These are phyloP conservation scores for Chaetomium fimeti DNA, from an alignment of 495 filamentous ascomycete genomes.

Conservation along the genomic window DNA sequence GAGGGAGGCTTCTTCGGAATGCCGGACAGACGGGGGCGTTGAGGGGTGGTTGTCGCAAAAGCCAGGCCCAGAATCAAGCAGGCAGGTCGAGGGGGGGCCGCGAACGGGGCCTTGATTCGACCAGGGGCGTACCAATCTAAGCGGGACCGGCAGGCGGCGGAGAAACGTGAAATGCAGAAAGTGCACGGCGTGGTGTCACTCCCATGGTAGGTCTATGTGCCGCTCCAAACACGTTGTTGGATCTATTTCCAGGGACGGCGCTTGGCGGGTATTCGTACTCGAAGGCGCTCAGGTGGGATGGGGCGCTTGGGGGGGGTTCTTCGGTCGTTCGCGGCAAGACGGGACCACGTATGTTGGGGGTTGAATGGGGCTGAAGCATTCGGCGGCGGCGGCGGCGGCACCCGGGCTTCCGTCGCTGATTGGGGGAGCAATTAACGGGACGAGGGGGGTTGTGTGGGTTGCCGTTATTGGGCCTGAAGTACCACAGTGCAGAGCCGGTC, in stretches of 20 bases:
- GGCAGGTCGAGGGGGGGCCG: background rate
- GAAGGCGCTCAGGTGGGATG: constrained; percentile 10
- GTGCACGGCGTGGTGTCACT: constrained; percentile 15
- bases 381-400: constrained; percentile 23
- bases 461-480: constrained; percentile 32
- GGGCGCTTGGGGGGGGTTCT: constrained; percentile 12
- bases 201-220: constrained; percentile 27
- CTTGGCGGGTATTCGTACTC: constrained; percentile 15
- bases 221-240: constrained; percentile 25
- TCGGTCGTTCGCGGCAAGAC: constrained; percentile 14
- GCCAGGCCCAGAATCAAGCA: constrained; percentile 8
- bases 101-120: constrained; percentile 2
- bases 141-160: constrained; percentile 12
- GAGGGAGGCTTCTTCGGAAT: constrained; percentile 12
- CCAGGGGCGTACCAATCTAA: constrained; percentile 4
- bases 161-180: constrained; percentile 3
- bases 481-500: constrained; percentile 8
- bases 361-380: constrained; percentile 26
- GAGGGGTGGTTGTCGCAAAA: constrained; percentile 13
- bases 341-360: constrained; percentile 25
- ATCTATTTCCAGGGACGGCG: constrained; percentile 31
- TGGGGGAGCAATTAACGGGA: constrained; percentile 34
- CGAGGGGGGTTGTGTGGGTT: constrained; percentile 32
- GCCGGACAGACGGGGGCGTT: background rate
- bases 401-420: constrained; percentile 28